Evolutionary conservation across 495 filamentous ascomycete species (phyloP), one percentile per base, ranked within the genome.

Genomic region (Collariella sp.): DNA sequence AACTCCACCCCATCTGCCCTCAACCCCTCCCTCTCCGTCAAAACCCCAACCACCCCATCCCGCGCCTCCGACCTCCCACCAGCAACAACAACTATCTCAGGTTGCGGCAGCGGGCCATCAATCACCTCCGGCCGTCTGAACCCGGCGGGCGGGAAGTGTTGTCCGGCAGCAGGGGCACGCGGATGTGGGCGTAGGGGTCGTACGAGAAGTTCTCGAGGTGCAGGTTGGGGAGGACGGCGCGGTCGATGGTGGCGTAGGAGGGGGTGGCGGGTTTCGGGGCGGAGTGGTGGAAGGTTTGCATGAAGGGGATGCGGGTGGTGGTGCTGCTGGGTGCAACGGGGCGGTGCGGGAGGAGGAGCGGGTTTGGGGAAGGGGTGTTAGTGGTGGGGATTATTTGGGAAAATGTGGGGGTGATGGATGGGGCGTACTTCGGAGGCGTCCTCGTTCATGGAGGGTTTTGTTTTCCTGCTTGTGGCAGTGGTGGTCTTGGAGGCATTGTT

Each of bases 211-310:
- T 49, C 2, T 62, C 39, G 57, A 49, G 0, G 52, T 50, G 19
- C 10, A 66, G 64, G 52, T 65, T 62, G 10, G 75, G 75, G 39
- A 77, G 67, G 41, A 72, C 53, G 44, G 66, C 58, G 53, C 57
- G 61, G 66, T 76, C 74, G 52, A 76, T 65, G 36, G 65, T 65
- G 42, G 41, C 53, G 50, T 61, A 42, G 52, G 61, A 50, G 18
- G 58, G 46, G 12, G 52, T 41, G 9, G 65, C 43, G 24, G 65
- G 59, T 22, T 54, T 54, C 4, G 72, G 62, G 7, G 71, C 64
- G n/a, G 67, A 72, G 38, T 70, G 70, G 57, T 61, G 67, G 62
- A 77, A 77, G 60, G 70, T 74, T 58, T 77, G 74, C 74, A 77
- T 77, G 52, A 77, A 59, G 52, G 70, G 73, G 58, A 72, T 33